Percentiles rank a stretch among this genome's conserved stretches.
These are phyloP conservation scores for Xylaria sp. DNA, from an alignment of 2,329 filamentous ascomycete species.

Conservation along the genomic window DNA sequence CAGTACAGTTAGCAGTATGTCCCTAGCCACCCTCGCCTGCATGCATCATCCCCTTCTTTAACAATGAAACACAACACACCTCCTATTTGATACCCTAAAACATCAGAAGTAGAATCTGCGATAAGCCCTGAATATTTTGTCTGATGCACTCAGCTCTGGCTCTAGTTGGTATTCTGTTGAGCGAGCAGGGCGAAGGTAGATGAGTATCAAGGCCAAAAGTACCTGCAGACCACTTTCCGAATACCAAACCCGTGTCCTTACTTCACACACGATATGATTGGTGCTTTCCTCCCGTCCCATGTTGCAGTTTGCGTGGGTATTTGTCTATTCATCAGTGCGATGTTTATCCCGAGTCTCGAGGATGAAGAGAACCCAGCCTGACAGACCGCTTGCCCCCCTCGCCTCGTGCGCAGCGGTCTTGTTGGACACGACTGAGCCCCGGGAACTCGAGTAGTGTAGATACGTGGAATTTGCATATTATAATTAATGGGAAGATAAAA, in stretches of 20 bases:
- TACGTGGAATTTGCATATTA: background rate
- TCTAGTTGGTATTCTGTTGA: background rate
- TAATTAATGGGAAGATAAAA: background rate
- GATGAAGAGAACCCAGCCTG: conserved; percentile 2
- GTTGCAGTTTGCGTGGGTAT: conserved; percentile 28
- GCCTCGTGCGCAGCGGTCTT: background rate
- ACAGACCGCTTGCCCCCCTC: conserved; percentile 19
- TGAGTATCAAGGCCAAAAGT: background rate
- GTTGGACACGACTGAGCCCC: conserved; percentile 11
- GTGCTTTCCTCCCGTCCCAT: conserved; percentile 16
- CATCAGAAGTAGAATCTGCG: background rate
- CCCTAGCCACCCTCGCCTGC: background rate
- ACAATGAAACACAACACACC: background rate
- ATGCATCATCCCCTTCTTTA: background rate
- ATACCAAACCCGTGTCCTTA: conserved; percentile 11
- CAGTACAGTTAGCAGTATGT: background rate
- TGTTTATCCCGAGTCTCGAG: conserved; percentile 26
- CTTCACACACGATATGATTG: conserved; percentile 18
- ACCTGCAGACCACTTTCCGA: conserved; percentile 11
- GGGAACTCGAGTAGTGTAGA: background rate
- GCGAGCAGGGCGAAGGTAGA: background rate
- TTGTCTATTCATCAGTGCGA: conserved; percentile 6
- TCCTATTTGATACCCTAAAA: background rate
- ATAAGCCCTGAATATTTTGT: background rate
- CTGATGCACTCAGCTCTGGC: background rate